Conservation (phyloP, 2,329 filamentous ascomycete genomes). For the Arthrobotrys megalospora region DNA sequence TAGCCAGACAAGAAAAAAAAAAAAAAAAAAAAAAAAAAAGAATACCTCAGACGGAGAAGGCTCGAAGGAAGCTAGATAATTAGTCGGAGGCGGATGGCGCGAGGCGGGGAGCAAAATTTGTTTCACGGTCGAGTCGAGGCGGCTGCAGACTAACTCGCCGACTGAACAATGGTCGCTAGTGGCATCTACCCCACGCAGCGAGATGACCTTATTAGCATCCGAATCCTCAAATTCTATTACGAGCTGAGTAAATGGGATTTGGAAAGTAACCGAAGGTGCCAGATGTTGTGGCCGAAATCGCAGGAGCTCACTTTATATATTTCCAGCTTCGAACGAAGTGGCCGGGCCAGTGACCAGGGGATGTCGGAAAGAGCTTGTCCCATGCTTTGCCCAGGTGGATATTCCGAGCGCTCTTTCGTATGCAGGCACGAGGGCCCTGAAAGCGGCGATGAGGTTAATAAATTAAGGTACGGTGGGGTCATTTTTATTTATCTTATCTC, state of each 20-base stretch:
- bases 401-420: slow-evolving; percentile 28
- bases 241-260: slow-evolving; percentile 24
- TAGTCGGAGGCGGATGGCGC: slow-evolving; percentile 42
- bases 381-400: slow-evolving; percentile 44
- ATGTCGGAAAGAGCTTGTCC: slow-evolving; percentile 51
- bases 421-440: slow-evolving; percentile 29
- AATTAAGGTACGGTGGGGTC: slow-evolving; percentile 32
- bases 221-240: slow-evolving; percentile 28
- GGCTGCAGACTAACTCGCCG: slow-evolving; percentile 32
- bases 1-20: slow-evolving; percentile 4
- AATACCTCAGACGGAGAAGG: neutral
- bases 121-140: slow-evolving; percentile 17
- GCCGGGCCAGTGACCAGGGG: slow-evolving; percentile 24
- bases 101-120: slow-evolving; percentile 41
- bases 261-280: slow-evolving; percentile 48
- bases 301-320: slow-evolving; percentile 56
- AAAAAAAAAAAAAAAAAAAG: slow-evolving; percentile 23
- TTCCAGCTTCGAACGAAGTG: slow-evolving; percentile 36
- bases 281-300: slow-evolving; percentile 57
- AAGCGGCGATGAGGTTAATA: slow-evolving; percentile 14
- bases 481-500: slow-evolving; percentile 24
- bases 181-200: slow-evolving; percentile 28
- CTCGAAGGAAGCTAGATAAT: slow-evolving; percentile 37
- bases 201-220: slow-evolving; percentile 25
- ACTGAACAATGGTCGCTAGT: slow-evolving; percentile 17